These are phyloP conservation scores for Panicum miliaceum DNA, from an alignment of 176 grass and related monocot species.

Conservation along the genomic window DNA sequence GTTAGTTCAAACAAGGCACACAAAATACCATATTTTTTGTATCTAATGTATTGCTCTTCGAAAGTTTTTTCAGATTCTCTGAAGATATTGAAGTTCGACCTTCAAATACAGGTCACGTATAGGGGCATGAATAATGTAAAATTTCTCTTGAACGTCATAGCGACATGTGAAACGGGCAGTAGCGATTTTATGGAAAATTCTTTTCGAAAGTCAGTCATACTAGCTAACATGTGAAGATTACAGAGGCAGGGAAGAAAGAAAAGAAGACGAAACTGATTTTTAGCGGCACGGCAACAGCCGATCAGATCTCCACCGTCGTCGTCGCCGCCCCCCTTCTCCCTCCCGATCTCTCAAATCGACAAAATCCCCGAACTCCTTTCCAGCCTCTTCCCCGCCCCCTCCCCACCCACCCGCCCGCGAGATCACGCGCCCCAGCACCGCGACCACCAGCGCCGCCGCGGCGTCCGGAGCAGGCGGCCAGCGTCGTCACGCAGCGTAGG, in stretches of 20 bases:
- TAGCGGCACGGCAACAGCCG: background rate
- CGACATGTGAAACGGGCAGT: background rate
- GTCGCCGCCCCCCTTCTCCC: background rate
- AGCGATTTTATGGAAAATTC: background rate
- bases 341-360: constrained; percentile 9
- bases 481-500: constrained; percentile 28
- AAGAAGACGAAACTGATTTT: background rate
- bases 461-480: constrained; percentile 16
- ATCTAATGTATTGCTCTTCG: background rate
- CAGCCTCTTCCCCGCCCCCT: background rate
- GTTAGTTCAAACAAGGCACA: background rate
- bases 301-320: constrained; percentile 45
- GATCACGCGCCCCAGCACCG: constrained; percentile 30
- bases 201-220: background rate
- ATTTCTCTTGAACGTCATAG: background rate
- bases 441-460: constrained; percentile 21
- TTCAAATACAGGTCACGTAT: background rate
- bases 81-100: background rate
- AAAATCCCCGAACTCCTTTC: constrained; percentile 13
- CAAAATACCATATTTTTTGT: background rate
- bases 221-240: too few species aligned
- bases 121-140: background rate
- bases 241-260: background rate
- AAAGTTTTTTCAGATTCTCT: too few species aligned
- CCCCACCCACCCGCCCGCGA: constrained; percentile 32